Conservation (phyloP, 371 early-diverging fungal genomes). For the Circinella umbellata region DNA sequence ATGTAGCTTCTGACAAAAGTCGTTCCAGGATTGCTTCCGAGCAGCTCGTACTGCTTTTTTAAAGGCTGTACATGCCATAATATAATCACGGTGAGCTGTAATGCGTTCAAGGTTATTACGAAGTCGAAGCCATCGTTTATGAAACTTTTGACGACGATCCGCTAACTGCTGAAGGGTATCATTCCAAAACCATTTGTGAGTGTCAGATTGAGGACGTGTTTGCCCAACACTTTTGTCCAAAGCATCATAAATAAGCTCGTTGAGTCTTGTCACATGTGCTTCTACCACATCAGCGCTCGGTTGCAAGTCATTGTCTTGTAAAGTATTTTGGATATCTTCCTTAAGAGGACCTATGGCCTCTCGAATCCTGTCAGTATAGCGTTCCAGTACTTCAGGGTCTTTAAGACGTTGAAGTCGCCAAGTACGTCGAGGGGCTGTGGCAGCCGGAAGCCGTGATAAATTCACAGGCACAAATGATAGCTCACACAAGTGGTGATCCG, state of each 20-base stretch:
- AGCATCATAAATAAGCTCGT: conserved; percentile 9
- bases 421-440: conserved; percentile 2
- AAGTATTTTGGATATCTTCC: background rate
- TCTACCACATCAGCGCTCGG: conserved; percentile 3
- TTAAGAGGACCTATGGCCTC: background rate
- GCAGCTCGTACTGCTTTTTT: conserved; percentile 1
- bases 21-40: conserved; percentile 21
- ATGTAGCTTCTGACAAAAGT: conserved; percentile 13
- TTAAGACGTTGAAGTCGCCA: conserved; percentile 13
- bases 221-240: conserved; percentile 16
- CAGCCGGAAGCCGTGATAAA: conserved; percentile 3
- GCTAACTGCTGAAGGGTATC: conserved; percentile 14
- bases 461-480: conserved; percentile 14
- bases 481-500: conserved; percentile 24
- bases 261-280: background rate
- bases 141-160: background rate
- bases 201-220: background rate
- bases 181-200: conserved; percentile 19
- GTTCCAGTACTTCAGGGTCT: conserved; percentile 7
- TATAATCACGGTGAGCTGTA: conserved; percentile 9
- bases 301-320: background rate
- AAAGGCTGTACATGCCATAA: background rate
- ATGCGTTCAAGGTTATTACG: conserved; percentile 15
- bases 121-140: conserved; percentile 9
- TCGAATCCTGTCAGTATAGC: conserved; percentile 2